Evolutionary conservation across 1,284 basidiomycete genomes (phyloP), one percentile per base, ranked within the genome.

Genomic region (Puccinia sorghi): DNA sequence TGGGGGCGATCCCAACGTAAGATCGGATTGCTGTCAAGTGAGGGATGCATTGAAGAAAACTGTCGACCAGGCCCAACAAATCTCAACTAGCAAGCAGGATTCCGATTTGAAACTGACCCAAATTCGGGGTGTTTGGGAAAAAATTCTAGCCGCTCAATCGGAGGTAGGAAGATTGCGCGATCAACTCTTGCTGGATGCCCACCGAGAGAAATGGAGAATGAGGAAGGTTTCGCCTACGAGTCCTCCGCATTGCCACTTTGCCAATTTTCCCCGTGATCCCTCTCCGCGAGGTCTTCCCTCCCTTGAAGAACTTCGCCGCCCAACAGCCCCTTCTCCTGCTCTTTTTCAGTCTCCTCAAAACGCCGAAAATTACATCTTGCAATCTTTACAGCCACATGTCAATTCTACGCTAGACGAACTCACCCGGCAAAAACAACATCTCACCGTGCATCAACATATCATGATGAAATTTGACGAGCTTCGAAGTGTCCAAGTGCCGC

Each of bases 131-230:
- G 56, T 22, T n/a, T 71, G 69, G 69, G 32, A 22, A 39, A 54
- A 71, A 57, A 52, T 71, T 41, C 32, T 71, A 0, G 50, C 52
- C 3, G 43, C 69, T n/a, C 48, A 57, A 71, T 41, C 37, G 8
- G 69, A 52, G 37, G 11, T 71, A 4, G 50, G 46, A 27, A 37
- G 69, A 43, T 17, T 71, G 27, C 69, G 69, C 12, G 69, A 71
- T 13, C 69, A 71, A 52, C 25, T 71, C 27, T 37, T 71, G 37
- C 22, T 71, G 25, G 48, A 52, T 71, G 54, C 54, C 27, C 17
- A 71, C 54, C 69, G 48, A 57, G 69, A 71, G n/a, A 71, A 71
- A 41, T 57, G 69, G 54, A 71, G 37, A 71, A 71, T 71, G 69
- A 48, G 69, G 37, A 71, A 71, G 69, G 37, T 56, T 41, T 54